phyloP scores from a whole-genome alignment of 2,329 filamentous ascomycete species.

The Neonectria punicea region DNA sequence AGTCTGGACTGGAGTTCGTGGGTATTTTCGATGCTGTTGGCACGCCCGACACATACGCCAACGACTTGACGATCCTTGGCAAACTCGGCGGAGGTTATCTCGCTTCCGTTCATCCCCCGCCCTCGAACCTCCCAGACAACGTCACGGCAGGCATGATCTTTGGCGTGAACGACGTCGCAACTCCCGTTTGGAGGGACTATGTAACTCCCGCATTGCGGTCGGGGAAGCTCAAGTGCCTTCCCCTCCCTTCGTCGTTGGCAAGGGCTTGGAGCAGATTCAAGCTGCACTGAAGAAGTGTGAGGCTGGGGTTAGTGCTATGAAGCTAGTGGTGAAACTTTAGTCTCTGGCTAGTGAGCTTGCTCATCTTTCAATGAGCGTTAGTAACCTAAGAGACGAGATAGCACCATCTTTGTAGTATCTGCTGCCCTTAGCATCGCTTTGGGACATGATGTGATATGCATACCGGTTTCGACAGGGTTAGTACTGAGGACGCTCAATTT shows the following conservation, averaged over 20 bases:
- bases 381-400: no score
- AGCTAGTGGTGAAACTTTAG: conserved; percentile 24
- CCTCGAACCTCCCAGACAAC: conserved; percentile 42
- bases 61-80: conserved; percentile 35
- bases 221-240: neutral
- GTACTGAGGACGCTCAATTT: no score
- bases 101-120: conserved; percentile 45
- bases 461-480: no score
- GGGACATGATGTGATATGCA: no score
- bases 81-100: conserved; percentile 38
- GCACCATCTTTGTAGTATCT: no score
- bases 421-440: no score
- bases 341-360: no score
- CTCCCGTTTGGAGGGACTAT: conserved; percentile 38
- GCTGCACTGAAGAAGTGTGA: conserved; percentile 33
- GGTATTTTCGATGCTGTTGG: conserved; percentile 43
- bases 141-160: conserved; percentile 49
- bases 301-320: conserved; percentile 41
- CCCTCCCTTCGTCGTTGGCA: conserved; percentile 18
- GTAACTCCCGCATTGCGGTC: conserved; percentile 25
- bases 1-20: conserved; percentile 37
- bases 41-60: conserved; percentile 35
- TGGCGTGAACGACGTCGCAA: conserved; percentile 34
- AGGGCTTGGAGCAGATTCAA: conserved; percentile 39
- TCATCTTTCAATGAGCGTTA: no score